Evolutionary conservation across 352 stramenopile species (phyloP).

Genomic region (Globisporangium rhizosaccharum): DNA sequence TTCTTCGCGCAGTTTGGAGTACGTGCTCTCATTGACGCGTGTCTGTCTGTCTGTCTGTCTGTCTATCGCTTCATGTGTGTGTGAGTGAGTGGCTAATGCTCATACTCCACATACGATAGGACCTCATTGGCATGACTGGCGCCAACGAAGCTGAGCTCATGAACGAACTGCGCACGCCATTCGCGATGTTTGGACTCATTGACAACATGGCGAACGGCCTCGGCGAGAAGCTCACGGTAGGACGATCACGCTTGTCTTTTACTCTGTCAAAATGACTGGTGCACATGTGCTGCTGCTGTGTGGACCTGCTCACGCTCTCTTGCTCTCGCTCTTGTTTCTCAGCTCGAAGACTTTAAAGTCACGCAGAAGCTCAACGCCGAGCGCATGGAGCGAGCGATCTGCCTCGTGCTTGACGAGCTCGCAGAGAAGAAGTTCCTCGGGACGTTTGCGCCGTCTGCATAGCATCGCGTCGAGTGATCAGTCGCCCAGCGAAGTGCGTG

Average conservation of each 20-base stretch:
- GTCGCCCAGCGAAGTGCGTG: too few species aligned
- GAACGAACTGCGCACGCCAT: slow-evolving; percentile 77
- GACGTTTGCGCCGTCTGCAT: slow-evolving; percentile 13
- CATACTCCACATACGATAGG: slow-evolving; percentile 9
- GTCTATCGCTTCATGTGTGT: not conserved
- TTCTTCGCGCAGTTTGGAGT: slow-evolving; percentile 84
- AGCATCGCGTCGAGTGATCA: not conserved
- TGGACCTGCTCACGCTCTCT: not conserved
- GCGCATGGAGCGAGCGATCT: slow-evolving; percentile 61
- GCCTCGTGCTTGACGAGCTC: slow-evolving; percentile 52
- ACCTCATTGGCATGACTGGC: slow-evolving; percentile 87
- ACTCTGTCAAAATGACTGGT: not conserved
- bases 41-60: not conserved
- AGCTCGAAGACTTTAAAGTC: slow-evolving; percentile 70
- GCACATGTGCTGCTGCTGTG: not conserved
- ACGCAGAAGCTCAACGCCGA: slow-evolving; percentile 71
- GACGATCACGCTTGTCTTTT: not conserved
- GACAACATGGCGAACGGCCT: slow-evolving; percentile 88
- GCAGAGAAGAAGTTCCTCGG: slow-evolving; percentile 24
- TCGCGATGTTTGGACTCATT: slow-evolving; percentile 85
- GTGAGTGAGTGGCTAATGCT: not conserved
- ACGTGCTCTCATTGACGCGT: not conserved
- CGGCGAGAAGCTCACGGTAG: slow-evolving; percentile 64
- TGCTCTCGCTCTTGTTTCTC: not conserved
- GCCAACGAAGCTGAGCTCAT: slow-evolving; percentile 83